Conservation (phyloP, 1,284 basidiomycete genomes). For the Pseudozyma thailandica region DNA sequence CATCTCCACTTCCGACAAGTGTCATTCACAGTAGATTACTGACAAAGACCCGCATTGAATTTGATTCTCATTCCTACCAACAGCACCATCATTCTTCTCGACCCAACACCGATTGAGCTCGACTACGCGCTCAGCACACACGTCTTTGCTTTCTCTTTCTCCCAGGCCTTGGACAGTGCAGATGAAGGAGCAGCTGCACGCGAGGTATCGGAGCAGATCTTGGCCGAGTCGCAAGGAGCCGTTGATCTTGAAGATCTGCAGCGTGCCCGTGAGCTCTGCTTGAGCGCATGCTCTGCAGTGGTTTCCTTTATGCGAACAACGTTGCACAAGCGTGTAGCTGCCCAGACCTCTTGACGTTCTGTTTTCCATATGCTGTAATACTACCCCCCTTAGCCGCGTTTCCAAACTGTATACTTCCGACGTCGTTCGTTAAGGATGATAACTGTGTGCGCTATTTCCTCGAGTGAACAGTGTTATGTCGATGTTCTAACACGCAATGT, state of each 20-base stretch:
- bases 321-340: constrained; percentile 15
- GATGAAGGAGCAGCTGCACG: constrained; percentile 10
- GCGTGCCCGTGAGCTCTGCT: constrained; percentile 24
- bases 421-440: too few species aligned
- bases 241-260: constrained; percentile 35
- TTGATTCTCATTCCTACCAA: background rate
- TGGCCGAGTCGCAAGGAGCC: constrained; percentile 38
- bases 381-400: background rate
- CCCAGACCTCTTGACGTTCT: constrained; percentile 8
- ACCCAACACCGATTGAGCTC: constrained; percentile 58
- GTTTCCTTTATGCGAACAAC: constrained; percentile 25
- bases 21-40: background rate
- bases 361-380: background rate
- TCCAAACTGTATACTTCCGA: too few species aligned
- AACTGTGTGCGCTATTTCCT: too few species aligned
- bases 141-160: constrained; percentile 59
- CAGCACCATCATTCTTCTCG: constrained; percentile 51
- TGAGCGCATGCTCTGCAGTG: constrained; percentile 23
- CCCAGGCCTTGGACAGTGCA: constrained; percentile 21
- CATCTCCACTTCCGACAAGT: background rate
- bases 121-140: constrained; percentile 55
- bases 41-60: constrained; percentile 7
- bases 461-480: background rate
- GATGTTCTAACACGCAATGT: background rate
- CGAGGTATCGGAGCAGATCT: constrained; percentile 36